Evolutionary conservation across 176 grass and related monocot genomes (phyloP).

Genomic region (Hordeum marinum): DNA sequence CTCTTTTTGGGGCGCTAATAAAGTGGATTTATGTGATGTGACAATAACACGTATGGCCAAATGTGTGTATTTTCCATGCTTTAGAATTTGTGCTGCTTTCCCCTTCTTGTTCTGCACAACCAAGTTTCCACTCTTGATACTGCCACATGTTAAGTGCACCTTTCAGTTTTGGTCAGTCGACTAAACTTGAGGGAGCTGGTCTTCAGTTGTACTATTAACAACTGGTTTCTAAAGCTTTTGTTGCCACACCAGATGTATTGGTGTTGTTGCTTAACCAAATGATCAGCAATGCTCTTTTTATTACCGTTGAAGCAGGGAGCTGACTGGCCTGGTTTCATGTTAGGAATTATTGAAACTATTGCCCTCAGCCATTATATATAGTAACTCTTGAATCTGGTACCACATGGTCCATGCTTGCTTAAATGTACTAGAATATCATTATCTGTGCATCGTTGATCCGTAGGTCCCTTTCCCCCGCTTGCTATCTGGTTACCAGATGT

Average conservation of each 20-base stretch:
- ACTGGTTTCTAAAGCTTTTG: no score
- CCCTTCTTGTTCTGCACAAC: not conserved
- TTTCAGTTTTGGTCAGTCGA: not conserved
- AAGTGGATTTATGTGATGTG: not conserved
- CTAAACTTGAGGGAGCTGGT: not conserved
- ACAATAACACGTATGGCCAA: not conserved
- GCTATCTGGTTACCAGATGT: not conserved
- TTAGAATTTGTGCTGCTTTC: not conserved
- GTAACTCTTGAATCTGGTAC: not conserved
- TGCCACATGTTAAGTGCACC: not conserved
- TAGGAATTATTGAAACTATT: not conserved
- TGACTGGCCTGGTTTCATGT: not conserved
- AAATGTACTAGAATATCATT: not conserved
- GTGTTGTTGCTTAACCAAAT: not conserved
- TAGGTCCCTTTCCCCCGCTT: not conserved
- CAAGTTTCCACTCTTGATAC: no score
- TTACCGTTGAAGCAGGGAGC: not conserved
- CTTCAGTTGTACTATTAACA: no score
- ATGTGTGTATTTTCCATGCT: not conserved
- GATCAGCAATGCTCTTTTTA: not conserved
- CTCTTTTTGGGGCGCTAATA: not conserved
- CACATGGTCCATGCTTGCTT: not conserved
- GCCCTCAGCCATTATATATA: not conserved
- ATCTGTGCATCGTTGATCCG: not conserved
- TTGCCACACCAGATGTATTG: no score